Percentiles rank a stretch among this genome's conserved stretches.
phyloP scores from a whole-genome alignment of 805 yeast species.

The Novakomyces olei region DNA sequence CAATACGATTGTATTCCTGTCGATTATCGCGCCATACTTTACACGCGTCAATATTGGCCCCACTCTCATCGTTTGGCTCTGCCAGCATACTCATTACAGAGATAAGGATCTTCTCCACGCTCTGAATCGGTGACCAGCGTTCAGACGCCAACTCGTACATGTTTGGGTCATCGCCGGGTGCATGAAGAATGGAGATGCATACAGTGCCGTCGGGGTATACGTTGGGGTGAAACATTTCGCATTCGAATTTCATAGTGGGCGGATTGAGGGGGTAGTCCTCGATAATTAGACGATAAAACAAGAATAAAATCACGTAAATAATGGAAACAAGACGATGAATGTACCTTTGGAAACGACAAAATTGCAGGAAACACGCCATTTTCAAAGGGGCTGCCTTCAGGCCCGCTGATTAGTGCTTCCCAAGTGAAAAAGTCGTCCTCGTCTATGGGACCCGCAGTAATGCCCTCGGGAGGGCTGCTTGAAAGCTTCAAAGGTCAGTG shows the following conservation, averaged over 20 bases:
- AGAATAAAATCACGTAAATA: not conserved
- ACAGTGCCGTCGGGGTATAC: conserved; percentile 86
- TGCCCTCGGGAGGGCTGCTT: conserved; percentile 2
- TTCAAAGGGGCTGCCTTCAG: conserved; percentile 64
- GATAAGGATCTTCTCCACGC: conserved; percentile 84
- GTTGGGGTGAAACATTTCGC: conserved; percentile 80
- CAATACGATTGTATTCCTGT: conserved; percentile 39
- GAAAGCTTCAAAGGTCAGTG: too few species aligned
- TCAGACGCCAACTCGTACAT: conserved; percentile 90
- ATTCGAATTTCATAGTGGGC: conserved; percentile 51
- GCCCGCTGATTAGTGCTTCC: conserved; percentile 74
- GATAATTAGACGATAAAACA: not conserved
- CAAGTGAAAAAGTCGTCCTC: conserved; percentile 39
- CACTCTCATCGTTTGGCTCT: conserved; percentile 89
- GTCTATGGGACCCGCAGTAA: conserved; percentile 4
- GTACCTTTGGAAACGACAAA: conserved; percentile 35
- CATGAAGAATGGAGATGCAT: conserved; percentile 81
- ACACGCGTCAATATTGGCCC: conserved; percentile 66
- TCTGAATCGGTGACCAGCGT: conserved; percentile 95
- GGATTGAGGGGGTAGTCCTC: conserved; percentile 64
- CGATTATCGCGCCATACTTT: conserved; percentile 82
- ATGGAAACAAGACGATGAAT: not conserved
- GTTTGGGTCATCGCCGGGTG: conserved; percentile 94
- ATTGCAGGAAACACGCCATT: conserved; percentile 71
- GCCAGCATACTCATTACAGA: conserved; percentile 93